Base-by-base conservation (phyloP, 1,139 yeast genomes). In the Saccharomyces hybrid region DNA sequence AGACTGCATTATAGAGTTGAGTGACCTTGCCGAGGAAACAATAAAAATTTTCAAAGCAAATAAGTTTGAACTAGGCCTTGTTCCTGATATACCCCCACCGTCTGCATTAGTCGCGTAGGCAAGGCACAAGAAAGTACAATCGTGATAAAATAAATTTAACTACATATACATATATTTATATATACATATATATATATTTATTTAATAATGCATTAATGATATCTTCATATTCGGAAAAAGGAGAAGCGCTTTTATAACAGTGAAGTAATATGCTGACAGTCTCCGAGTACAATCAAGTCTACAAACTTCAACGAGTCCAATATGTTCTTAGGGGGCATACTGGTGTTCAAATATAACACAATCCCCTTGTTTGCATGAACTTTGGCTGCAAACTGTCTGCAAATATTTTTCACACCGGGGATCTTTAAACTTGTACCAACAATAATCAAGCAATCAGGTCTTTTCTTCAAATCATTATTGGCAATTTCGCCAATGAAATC, bases 401-500 rank as follows among this genome's bases (percentile, higher is more conserved):
- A 93, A 57, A 89, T 72, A 60, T 86, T 78, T 66, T 84, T 79
- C 11, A 89, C 95, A 0, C 96, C 96, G 14, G 95, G 96, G 14
- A 89, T 93, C 65, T 85, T 85, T 54, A 89, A 72, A 1, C 95
- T 84, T 0, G 96, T 89, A 1, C 96, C 96, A 68, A 87, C 91
- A 48, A 89, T 87, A 23, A 89, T 74, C 53, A 89, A 72, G 63
- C 90, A 82, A 66, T 89, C 96, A 0, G 95, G 91, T 58, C 76
- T 79, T 49, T 80, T 71, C 60, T 76, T 77, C 52, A 88, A 68
- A 68, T 89, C 96, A 5, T 76, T 72, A 57, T 80, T 83, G 5
- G 90, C 78, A 1, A 91, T 85, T 54, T 81, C 79, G 1, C 96
- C 90, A 52, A 89, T 81, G 4, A 84, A 78, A 57, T 89, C 96